Conservation (phyloP, 495 filamentous ascomycete genomes). For the Neurospora sp. region DNA sequence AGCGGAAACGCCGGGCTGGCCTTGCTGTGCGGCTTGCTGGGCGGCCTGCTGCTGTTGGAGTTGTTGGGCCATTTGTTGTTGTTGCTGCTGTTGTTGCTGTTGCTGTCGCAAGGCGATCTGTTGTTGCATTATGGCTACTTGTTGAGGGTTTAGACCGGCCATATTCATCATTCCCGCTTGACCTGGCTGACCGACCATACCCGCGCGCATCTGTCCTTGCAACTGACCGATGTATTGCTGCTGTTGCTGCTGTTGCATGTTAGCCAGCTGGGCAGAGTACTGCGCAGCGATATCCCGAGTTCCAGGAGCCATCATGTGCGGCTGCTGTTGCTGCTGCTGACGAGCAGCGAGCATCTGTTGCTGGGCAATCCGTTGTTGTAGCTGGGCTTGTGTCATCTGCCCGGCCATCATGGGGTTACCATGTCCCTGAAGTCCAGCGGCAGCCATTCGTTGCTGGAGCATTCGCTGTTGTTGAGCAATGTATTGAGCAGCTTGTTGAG, state of each 20-base stretch:
- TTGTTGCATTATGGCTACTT: conserved; percentile 22
- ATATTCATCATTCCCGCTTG: conserved; percentile 22
- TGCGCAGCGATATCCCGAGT: conserved; percentile 18
- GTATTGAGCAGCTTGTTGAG: conserved; percentile 20
- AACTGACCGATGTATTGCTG: conserved; percentile 27
- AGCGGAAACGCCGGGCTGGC: background rate
- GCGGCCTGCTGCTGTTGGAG: conserved; percentile 20
- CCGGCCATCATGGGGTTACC: conserved; percentile 30
- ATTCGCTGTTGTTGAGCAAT: conserved; percentile 48
- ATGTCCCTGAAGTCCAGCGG: conserved; percentile 15
- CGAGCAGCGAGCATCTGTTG: conserved; percentile 15
- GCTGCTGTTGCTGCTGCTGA: conserved; percentile 17
- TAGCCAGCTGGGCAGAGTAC: conserved; percentile 25
- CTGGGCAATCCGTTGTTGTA: conserved; percentile 31
- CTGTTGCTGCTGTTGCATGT: conserved; percentile 27
- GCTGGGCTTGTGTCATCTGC: conserved; percentile 17
- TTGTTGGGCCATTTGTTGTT: conserved; percentile 26
- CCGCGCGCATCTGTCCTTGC: conserved; percentile 22
- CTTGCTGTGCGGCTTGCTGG: background rate
- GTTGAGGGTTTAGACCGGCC: conserved; percentile 14
- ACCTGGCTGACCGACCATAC: conserved; percentile 15
- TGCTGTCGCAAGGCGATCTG: conserved; percentile 29
- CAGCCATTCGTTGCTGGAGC: conserved; percentile 34
- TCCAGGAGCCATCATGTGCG: conserved; percentile 18
- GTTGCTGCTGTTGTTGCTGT: conserved; percentile 31